Conservation (phyloP, 148 eudicot species). For the Chenopodium album region DNA sequence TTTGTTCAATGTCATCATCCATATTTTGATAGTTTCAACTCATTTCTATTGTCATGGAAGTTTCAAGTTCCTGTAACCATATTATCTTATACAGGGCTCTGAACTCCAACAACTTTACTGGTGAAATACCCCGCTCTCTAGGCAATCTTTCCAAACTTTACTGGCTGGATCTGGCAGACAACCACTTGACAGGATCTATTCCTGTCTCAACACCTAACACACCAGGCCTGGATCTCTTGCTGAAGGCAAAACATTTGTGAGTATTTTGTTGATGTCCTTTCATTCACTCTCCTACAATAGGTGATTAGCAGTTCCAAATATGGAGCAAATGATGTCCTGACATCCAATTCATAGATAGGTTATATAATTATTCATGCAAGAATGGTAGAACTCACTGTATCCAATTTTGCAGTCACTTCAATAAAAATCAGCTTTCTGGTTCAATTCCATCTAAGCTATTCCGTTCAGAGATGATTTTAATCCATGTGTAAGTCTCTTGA, state of each 20-base stretch:
- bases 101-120: slow-evolving; percentile 80
- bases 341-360: not conserved
- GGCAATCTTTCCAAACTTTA: slow-evolving; percentile 72
- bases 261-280: slow-evolving; percentile 20
- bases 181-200: slow-evolving; percentile 67
- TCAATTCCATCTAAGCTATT: slow-evolving; percentile 64
- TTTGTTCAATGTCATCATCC: not conserved
- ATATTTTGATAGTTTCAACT: not conserved
- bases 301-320: too few species aligned
- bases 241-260: slow-evolving; percentile 84
- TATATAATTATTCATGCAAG: not conserved
- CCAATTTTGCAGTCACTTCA: slow-evolving; percentile 67
- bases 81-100: slow-evolving; percentile 53
- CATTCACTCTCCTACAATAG: not conserved
- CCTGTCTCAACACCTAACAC: slow-evolving; percentile 59
- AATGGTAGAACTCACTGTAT: slow-evolving; percentile 8
- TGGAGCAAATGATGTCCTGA: not conserved
- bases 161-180: slow-evolving; percentile 92
- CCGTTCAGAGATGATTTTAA: slow-evolving; percentile 64
- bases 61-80: not conserved
- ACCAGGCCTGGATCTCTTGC: slow-evolving; percentile 70
- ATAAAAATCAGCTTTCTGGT: slow-evolving; percentile 84
- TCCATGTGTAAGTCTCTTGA: slow-evolving; percentile 63
- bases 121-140: slow-evolving; percentile 68
- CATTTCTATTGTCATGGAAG: too few species aligned